Evolutionary conservation across 306 rosid genomes (phyloP), one percentile per base, ranked within the genome.

Genomic region (Sphenostylis stenocarpa): DNA sequence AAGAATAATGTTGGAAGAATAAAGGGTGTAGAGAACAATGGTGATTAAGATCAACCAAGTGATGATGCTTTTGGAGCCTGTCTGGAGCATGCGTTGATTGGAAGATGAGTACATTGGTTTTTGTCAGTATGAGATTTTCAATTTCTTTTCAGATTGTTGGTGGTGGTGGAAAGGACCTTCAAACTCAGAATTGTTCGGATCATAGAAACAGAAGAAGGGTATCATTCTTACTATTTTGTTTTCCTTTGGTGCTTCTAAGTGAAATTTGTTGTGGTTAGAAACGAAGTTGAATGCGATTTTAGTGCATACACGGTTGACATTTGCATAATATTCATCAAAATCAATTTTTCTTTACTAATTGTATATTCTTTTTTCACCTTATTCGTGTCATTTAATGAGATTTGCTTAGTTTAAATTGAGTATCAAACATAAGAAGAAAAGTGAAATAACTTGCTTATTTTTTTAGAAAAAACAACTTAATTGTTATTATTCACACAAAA

Each of bases 1-100:
- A 73, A 90, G 88, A 67, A 90, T 43, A 57, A 77, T 65, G 38
- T 88, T 90, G 74, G 87, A 83, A 34, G 92, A 89, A 81, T 87
- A 85, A 52, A 92, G 82, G 41, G 92, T 69, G 78, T 84, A 90
- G 39, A 92, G 21, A 16, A 84, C 61, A 74, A 84, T 80, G 61
- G 82, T 48, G 61, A 63, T 11, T 56, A 87, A 47, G 72, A 95
- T 70, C 52, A 86, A 56, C 93, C 93, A 90, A 31, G 88, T 56
- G 63, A 84, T 43, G 70, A 86, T 81, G 79, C 68, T 84, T 83
- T 83, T 85, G 56, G 82, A 75, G 65, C 88, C 72, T 15, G 68
- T 53, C 14, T 82, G 70, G 21, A 45, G 48, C 75, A 65, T 69
- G 2, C 88, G 90, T 48, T 76, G 85, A 31, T 77, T 80, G 47